Percentiles rank a stretch among this genome's conserved stretches.
phyloP scores from a whole-genome alignment of 495 filamentous ascomycete genomes.

The Penicillium tannophilum region DNA sequence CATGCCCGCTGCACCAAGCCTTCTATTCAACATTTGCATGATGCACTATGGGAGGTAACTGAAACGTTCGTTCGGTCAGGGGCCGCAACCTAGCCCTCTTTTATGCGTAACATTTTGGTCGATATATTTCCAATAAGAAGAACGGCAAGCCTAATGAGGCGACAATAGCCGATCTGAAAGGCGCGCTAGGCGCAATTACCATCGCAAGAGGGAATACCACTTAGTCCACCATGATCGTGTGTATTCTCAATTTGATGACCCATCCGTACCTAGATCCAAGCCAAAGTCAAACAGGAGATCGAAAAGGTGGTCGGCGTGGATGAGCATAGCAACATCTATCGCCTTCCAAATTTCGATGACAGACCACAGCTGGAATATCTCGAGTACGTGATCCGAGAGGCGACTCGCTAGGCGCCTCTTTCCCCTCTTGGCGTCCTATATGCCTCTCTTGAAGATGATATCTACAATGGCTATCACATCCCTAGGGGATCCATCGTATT shows the following conservation, averaged over 20 bases:
- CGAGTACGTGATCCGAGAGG: conserved; percentile 35
- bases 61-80: conserved; percentile 37
- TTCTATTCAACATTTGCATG: conserved; percentile 24
- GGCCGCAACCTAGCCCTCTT: conserved; percentile 39
- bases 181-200: conserved; percentile 49
- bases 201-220: conserved; percentile 55
- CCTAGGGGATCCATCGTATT: conserved; percentile 45
- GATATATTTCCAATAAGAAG: conserved; percentile 23
- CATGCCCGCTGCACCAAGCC: conserved; percentile 20
- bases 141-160: conserved; percentile 35
- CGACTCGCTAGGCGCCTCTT: conserved; percentile 39
- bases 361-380: conserved; percentile 31
- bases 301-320: conserved; percentile 22
- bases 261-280: conserved; percentile 45
- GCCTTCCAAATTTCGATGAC: conserved; percentile 27
- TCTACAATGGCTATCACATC: conserved; percentile 51
- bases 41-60: conserved; percentile 44
- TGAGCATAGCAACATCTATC: conserved; percentile 8
- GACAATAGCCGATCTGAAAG: conserved; percentile 49
- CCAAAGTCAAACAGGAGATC: conserved; percentile 50
- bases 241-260: conserved; percentile 42
- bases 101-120: conserved; percentile 24
- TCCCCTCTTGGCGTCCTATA: conserved; percentile 53
- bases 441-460: conserved; percentile 50
- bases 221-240: conserved; percentile 36